Evolutionary conservation across 352 stramenopile genomes (phyloP), one percentile per base, ranked within the genome.

Genomic region (Phytophthora constricta): DNA sequence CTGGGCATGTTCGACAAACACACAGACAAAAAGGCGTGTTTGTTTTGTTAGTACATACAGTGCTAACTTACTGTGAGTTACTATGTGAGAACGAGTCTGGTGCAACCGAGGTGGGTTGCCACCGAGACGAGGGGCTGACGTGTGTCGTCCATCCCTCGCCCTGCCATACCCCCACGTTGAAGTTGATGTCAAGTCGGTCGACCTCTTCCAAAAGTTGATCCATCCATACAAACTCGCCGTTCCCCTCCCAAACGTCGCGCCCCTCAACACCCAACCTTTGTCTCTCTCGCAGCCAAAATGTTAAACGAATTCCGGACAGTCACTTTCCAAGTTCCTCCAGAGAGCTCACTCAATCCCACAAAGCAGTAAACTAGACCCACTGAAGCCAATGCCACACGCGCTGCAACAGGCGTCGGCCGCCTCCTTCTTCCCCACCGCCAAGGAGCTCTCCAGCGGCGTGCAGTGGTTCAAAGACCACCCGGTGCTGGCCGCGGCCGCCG

Each of bases 401-500:
- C 68, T 86, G 53, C 70, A 76, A 42, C 70, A 77, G 45, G 62
- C 70, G 4, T 65, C 70, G 22, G n/a, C n/a, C n/a, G n/a, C n/a
- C n/a, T 92, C 86, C 52, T 88, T 98, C 85, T 92, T 97, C 69
- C 84, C 86, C 34, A 93, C 86, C 5, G 80, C 84, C 65, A 90
- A 93, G 64, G 88, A 96, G 71, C 79, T 96, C 47, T 92, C 84
- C 1, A 89, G 81, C 42, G 86, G 88, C 8, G 63, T 96, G 31
- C 86, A 93, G 66, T 96, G 88, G 88, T 91, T 93, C 61, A 89
- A 89, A 55, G 86, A 96, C 57, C 88, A 96, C 62, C 88, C 88
- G 25, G 82, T 96, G 46, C 77, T 93, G 23, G 86, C 85, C 23
- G 84, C 86, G 1, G 88, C 84, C 1, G 88, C 88, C 17, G 88